These are phyloP conservation scores for Zelopaecilomyces penicillatus DNA, from an alignment of 2,329 filamentous ascomycete genomes.

Conservation along the genomic window DNA sequence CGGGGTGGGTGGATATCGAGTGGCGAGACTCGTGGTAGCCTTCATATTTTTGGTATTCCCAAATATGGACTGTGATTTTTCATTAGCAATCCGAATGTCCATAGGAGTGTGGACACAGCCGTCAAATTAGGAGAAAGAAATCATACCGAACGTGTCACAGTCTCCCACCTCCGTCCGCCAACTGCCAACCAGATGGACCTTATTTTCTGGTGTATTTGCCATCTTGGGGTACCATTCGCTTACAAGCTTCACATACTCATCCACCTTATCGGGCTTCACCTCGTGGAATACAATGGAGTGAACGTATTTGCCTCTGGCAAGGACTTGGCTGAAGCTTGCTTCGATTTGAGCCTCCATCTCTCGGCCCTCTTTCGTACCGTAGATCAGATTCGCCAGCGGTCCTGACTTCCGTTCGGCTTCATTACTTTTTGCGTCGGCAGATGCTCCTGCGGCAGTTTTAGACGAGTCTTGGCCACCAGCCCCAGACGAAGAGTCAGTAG, in stretches of 20 bases:
- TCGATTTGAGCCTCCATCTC: constrained; percentile 95
- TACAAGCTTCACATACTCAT: constrained; percentile 86
- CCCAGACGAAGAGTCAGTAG: constrained; percentile 36
- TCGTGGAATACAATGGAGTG: constrained; percentile 96
- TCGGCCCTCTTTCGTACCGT: constrained; percentile 90
- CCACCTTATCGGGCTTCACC: constrained; percentile 89
- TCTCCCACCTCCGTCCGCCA: constrained; percentile 98
- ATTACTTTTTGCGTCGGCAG: constrained; percentile 48
- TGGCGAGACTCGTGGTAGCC: constrained; percentile 91
- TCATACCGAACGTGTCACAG: constrained; percentile 87
- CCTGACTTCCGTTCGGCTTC: constrained; percentile 59
- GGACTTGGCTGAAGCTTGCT: constrained; percentile 87
- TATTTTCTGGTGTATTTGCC: constrained; percentile 76
- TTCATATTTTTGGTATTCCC: constrained; percentile 97
- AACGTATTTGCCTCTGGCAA: constrained; percentile 95
- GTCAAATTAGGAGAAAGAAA: not conserved
- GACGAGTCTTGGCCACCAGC: constrained; percentile 31
- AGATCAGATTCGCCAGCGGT: constrained; percentile 79
- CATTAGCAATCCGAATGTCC: constrained; percentile 3
- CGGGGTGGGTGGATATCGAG: constrained; percentile 72
- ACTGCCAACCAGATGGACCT: constrained; percentile 92
- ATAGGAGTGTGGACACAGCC: too few species aligned
- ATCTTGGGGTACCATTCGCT: constrained; percentile 89
- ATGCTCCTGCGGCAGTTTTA: constrained; percentile 27
- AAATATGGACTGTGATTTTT: constrained; percentile 73